Conservation (phyloP, 2,329 filamentous ascomycete species). For the Aureobasidium vineae region DNA sequence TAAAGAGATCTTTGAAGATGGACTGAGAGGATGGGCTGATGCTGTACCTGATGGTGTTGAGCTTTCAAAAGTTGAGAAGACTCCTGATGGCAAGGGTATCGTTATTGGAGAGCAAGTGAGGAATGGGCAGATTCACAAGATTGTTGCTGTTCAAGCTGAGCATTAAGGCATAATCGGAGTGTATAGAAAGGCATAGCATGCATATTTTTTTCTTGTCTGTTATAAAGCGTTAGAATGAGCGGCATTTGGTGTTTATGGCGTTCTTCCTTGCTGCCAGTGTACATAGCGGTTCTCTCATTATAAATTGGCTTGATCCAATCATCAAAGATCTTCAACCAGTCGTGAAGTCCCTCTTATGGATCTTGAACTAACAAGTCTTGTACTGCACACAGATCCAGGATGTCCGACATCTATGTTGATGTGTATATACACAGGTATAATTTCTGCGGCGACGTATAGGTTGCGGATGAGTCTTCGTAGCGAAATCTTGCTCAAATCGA, state of each 20-base stretch:
- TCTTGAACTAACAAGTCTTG: no score
- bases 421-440: no score
- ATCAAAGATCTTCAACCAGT: no score
- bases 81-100: slow-evolving; percentile 13
- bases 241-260: neutral
- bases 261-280: neutral
- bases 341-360: no score
- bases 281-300: neutral
- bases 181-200: neutral
- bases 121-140: slow-evolving; percentile 9
- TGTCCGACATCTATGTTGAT: no score
- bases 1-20: slow-evolving; percentile 19
- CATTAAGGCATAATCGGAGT: slow-evolving; percentile 28
- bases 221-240: neutral
- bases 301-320: neutral
- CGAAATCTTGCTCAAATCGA: no score
- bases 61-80: neutral
- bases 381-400: no score
- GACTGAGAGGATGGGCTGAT: neutral
- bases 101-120: slow-evolving; percentile 1
- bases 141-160: neutral
- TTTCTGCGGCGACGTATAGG: no score
- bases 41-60: slow-evolving; percentile 5
- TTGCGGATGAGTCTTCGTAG: no score
- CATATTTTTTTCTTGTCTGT: neutral